Evolutionary conservation across 305 asterid genomes (phyloP).

Genomic region (Plantago coronopus): DNA sequence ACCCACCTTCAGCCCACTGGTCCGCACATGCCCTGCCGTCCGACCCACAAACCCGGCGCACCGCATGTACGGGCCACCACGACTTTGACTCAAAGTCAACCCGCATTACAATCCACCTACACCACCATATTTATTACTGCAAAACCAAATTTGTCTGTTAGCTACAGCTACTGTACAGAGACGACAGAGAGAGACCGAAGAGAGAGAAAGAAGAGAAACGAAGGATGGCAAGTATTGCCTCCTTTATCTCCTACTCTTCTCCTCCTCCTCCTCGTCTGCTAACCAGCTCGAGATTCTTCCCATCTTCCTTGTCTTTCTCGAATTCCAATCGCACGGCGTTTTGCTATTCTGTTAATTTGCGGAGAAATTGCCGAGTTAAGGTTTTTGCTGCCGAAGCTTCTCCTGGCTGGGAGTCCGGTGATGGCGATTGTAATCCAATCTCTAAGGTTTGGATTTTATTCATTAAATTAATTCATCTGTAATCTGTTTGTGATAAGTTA

Average conservation of each 20-base stretch:
- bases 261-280: slow-evolving; percentile 27
- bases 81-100: too few relatives aligned
- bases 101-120: too few relatives aligned
- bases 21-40: background rate
- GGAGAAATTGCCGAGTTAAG: slow-evolving; percentile 11
- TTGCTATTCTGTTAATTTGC: background rate
- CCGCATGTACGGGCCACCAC: background rate
- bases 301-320: slow-evolving; percentile 20
- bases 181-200: too few relatives aligned
- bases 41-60: slow-evolving; percentile 6
- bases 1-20: slow-evolving; percentile 11
- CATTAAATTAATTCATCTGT: background rate
- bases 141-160: too few relatives aligned
- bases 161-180: too few relatives aligned
- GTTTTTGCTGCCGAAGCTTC: slow-evolving; percentile 39
- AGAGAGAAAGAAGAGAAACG: slow-evolving; percentile 14
- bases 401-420: slow-evolving; percentile 32
- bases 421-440: slow-evolving; percentile 34
- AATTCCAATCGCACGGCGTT: slow-evolving; percentile 15
- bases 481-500: too few relatives aligned
- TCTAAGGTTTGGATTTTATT: slow-evolving; percentile 43
- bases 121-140: too few relatives aligned
- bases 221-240: slow-evolving; percentile 73
- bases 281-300: slow-evolving; percentile 9
- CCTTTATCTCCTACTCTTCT: slow-evolving; percentile 40